These are phyloP conservation scores for Zygotorulaspora mrakii DNA, from an alignment of 1,139 yeast genomes.

Conservation along the genomic window DNA sequence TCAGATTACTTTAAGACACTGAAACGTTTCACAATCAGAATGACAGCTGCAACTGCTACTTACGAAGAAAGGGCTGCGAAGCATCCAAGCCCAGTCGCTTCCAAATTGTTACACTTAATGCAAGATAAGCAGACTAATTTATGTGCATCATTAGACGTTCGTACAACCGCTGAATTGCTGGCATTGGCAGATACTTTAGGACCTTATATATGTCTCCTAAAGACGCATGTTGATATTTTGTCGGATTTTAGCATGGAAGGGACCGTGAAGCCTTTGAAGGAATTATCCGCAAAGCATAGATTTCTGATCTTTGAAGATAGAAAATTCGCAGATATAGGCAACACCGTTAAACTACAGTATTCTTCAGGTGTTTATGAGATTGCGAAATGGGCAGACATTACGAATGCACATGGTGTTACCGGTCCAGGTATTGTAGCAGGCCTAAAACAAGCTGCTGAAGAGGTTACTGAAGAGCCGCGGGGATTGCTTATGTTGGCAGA, in stretches of 20 bases:
- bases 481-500: slow-evolving; percentile 96
- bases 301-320: slow-evolving; percentile 93
- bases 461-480: slow-evolving; percentile 65
- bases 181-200: slow-evolving; percentile 73
- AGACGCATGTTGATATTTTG: slow-evolving; percentile 91
- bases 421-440: slow-evolving; percentile 94
- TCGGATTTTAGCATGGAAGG: slow-evolving; percentile 81
- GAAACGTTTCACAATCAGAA: slow-evolving; percentile 7
- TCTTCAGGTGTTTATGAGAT: slow-evolving; percentile 84
- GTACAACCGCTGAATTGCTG: slow-evolving; percentile 70
- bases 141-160: slow-evolving; percentile 95
- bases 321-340: slow-evolving; percentile 98
- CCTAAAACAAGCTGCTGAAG: slow-evolving; percentile 74
- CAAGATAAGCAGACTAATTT: slow-evolving; percentile 77
- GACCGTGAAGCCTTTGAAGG: slow-evolving; percentile 70
- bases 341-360: slow-evolving; percentile 92
- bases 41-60: slow-evolving; percentile 37
- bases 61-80: slow-evolving; percentile 66
- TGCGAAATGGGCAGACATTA: slow-evolving; percentile 92
- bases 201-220: slow-evolving; percentile 85
- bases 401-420: slow-evolving; percentile 97
- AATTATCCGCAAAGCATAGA: slow-evolving; percentile 68
- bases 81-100: slow-evolving; percentile 78
- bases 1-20: too few species aligned
- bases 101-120: slow-evolving; percentile 69